phyloP scores from a whole-genome alignment of 208 protist genomes.

The Histomonas meleagridis region DNA sequence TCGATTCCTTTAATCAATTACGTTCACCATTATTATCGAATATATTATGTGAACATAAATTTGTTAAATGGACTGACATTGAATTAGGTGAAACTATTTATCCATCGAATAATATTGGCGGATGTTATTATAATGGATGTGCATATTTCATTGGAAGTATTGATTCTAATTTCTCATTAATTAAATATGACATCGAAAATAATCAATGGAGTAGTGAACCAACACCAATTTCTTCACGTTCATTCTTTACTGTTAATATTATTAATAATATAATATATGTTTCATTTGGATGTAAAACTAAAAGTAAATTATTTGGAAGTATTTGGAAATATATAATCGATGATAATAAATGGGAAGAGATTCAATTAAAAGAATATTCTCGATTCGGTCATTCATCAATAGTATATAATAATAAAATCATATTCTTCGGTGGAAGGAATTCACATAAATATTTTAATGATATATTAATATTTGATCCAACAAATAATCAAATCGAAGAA shows the following conservation, averaged over 20 bases:
- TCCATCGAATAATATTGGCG: background rate
- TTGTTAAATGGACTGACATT: background rate
- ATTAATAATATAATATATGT: background rate
- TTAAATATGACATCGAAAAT: background rate
- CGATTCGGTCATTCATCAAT: background rate
- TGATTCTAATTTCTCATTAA: background rate
- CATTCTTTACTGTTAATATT: background rate
- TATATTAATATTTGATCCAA: background rate
- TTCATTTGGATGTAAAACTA: background rate
- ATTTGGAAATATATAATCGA: background rate
- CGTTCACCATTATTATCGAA: background rate
- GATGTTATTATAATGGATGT: background rate
- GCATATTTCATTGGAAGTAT: background rate
- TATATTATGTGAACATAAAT: background rate
- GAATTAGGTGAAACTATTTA: background rate
- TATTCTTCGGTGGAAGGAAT: background rate
- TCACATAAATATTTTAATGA: background rate
- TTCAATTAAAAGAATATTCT: background rate
- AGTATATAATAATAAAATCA: background rate
- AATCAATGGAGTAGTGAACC: background rate
- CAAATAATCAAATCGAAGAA: background rate
- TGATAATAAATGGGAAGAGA: background rate
- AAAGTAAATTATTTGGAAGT: background rate
- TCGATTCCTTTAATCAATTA: background rate
- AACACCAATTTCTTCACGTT: background rate